A percentile compares a stretch with the other conserved stretches of the same genome.
phyloP scores from a whole-genome alignment of 345 rosid species.

The Citropsis articulata region DNA sequence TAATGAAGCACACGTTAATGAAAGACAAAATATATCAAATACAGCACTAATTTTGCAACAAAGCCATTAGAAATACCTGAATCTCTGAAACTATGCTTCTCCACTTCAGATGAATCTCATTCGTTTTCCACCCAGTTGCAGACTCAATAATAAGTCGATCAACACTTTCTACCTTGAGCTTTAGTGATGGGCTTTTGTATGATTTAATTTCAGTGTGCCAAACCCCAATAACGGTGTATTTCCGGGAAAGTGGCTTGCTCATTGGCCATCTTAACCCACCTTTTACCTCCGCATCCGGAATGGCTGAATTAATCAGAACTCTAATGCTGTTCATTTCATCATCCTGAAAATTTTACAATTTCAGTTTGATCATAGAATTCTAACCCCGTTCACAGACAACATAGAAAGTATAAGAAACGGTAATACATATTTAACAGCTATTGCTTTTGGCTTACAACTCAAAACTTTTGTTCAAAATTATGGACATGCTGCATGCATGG shows the following conservation, averaged over 20 bases:
- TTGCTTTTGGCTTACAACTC: too few relatives aligned
- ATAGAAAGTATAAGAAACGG: not conserved
- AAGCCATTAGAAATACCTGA: constrained; percentile 10
- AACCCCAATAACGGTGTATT: constrained; percentile 38
- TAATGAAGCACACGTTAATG: not conserved
- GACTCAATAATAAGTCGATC: constrained; percentile 49
- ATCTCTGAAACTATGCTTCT: constrained; percentile 43
- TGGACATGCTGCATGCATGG: not conserved
- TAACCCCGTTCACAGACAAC: not conserved
- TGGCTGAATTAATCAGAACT: constrained; percentile 43
- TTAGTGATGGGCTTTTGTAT: constrained; percentile 38
- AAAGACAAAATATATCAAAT: not conserved
- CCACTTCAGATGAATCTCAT: constrained; percentile 45
- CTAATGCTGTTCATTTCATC: constrained; percentile 46
- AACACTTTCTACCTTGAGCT: constrained; percentile 53
- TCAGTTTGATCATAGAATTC: not conserved
- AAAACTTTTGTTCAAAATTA: too few relatives aligned
- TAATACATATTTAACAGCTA: not conserved
- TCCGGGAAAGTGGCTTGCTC: constrained; percentile 36
- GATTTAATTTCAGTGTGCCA: constrained; percentile 40
- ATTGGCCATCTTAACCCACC: constrained; percentile 73
- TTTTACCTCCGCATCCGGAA: constrained; percentile 54
- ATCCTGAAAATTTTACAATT: constrained; percentile 40
- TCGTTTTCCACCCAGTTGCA: constrained; percentile 35
- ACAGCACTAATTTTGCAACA: not conserved